Conservation (phyloP, 306 rosid species). For the Medicago truncatula region DNA sequence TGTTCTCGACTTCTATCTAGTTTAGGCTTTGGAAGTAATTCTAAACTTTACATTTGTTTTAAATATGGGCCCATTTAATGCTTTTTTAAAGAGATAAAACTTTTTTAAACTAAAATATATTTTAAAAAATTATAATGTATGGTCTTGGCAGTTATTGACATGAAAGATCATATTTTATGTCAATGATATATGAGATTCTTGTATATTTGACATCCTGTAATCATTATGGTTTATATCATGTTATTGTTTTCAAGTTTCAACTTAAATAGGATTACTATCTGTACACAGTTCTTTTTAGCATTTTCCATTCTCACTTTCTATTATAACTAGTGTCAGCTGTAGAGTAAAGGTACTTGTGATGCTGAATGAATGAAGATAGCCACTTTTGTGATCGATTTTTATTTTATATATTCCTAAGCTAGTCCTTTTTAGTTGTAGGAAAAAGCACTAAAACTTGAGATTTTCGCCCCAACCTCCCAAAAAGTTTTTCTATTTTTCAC, state of each 20-base stretch:
- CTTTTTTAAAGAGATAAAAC: background rate
- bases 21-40: slow-evolving; percentile 20
- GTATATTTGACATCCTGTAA: background rate
- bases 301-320: background rate
- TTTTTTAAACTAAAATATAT: background rate
- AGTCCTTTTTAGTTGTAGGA: background rate
- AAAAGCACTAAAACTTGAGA: slow-evolving; percentile 13
- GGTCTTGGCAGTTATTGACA: slow-evolving; percentile 4
- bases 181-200: slow-evolving; percentile 10
- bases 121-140: background rate
- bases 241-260: slow-evolving; percentile 24
- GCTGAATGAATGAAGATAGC: background rate
- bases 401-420: background rate
- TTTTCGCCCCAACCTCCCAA: background rate
- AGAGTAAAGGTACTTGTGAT: slow-evolving; percentile 22
- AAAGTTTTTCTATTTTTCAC: background rate
- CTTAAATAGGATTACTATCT: background rate
- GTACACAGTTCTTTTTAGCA: background rate
- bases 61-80: slow-evolving; percentile 9
- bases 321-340: background rate
- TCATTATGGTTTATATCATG: slow-evolving; percentile 9
- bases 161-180: slow-evolving; percentile 2
- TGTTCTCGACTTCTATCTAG: slow-evolving; percentile 29
- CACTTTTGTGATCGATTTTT: background rate
- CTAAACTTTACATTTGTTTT: slow-evolving; percentile 17